A percentile compares a stretch with the other conserved stretches of the same genome.
These are phyloP conservation scores for Papiliotrema laurentii DNA, from an alignment of 1,284 basidiomycete genomes.

Conservation along the genomic window DNA sequence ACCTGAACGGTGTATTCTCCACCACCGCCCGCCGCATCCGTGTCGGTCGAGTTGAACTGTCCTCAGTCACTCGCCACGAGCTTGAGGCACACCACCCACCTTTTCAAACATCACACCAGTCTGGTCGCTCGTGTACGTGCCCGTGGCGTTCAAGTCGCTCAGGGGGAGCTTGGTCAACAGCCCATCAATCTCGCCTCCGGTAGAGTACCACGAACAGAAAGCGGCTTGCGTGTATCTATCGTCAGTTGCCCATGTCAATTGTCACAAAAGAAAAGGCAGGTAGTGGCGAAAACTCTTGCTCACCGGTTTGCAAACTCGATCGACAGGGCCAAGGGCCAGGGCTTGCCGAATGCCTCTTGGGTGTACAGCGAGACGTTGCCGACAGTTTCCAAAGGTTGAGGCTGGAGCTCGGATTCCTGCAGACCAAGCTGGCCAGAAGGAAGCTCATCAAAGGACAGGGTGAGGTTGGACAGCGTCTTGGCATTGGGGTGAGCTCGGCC, in stretches of 20 bases:
- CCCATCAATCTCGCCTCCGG: slow-evolving; percentile 71
- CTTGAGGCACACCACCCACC: slow-evolving; percentile 15
- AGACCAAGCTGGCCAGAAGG: slow-evolving; percentile 71
- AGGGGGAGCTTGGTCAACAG: slow-evolving; percentile 65
- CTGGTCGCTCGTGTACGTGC: slow-evolving; percentile 41
- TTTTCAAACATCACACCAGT: slow-evolving; percentile 81
- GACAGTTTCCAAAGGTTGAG: slow-evolving; percentile 56
- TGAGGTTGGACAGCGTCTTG: slow-evolving; percentile 22
- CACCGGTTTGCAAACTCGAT: slow-evolving; percentile 53
- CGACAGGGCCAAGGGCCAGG: slow-evolving; percentile 54
- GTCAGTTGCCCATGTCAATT: slow-evolving; percentile 33
- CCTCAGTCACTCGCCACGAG: not conserved
- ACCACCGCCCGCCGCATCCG: slow-evolving; percentile 77
- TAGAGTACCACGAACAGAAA: slow-evolving; percentile 78
- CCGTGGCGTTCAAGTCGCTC: slow-evolving; percentile 67
- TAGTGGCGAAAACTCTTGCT: too few species aligned
- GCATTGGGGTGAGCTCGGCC: slow-evolving; percentile 29
- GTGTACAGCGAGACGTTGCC: slow-evolving; percentile 52
- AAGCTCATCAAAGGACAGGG: slow-evolving; percentile 62
- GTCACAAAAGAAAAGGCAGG: too few species aligned
- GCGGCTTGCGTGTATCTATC: slow-evolving; percentile 77
- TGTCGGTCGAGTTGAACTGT: slow-evolving; percentile 55
- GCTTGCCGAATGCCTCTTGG: slow-evolving; percentile 45
- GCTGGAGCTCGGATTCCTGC: slow-evolving; percentile 60
- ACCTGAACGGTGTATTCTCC: slow-evolving; percentile 66